Percentiles rank a stretch among this genome's conserved stretches.
phyloP scores from a whole-genome alignment of 371 early-diverging fungal genomes.

The Saksenaea vasiformis region DNA sequence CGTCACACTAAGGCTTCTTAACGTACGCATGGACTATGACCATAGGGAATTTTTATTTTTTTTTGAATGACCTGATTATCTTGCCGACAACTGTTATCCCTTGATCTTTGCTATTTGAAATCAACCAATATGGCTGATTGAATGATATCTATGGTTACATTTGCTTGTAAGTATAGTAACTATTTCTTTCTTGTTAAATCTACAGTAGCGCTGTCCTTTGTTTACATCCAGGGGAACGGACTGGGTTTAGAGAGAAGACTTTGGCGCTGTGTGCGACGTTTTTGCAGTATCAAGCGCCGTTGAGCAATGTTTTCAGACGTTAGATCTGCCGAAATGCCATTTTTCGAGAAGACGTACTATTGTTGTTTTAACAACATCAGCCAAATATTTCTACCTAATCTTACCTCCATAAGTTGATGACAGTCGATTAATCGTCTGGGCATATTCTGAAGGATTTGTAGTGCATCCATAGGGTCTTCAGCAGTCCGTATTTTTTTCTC shows the following conservation, averaged over 20 bases:
- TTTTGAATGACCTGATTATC: too few species aligned
- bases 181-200: too few species aligned
- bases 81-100: too few species aligned
- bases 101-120: too few species aligned
- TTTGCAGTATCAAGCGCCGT: slow-evolving; percentile 10
- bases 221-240: not conserved
- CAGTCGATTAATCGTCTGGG: slow-evolving; percentile 69
- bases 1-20: too few species aligned
- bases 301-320: slow-evolving; percentile 7
- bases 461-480: slow-evolving; percentile 63
- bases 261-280: not conserved
- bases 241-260: not conserved
- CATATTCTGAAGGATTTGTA: slow-evolving; percentile 63
- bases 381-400: not conserved
- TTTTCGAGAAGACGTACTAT: slow-evolving; percentile 12
- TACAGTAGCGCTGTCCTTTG: not conserved
- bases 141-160: too few species aligned
- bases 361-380: not conserved
- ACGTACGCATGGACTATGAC: too few species aligned
- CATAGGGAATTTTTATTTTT: too few species aligned
- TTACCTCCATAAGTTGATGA: slow-evolving; percentile 66
- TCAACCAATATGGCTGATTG: too few species aligned
- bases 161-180: too few species aligned
- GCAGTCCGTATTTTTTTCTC: slow-evolving; percentile 60
- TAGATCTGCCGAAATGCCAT: slow-evolving; percentile 8